Conservation (phyloP, 1,284 basidiomycete species). For the Trichosporon asahii region DNA sequence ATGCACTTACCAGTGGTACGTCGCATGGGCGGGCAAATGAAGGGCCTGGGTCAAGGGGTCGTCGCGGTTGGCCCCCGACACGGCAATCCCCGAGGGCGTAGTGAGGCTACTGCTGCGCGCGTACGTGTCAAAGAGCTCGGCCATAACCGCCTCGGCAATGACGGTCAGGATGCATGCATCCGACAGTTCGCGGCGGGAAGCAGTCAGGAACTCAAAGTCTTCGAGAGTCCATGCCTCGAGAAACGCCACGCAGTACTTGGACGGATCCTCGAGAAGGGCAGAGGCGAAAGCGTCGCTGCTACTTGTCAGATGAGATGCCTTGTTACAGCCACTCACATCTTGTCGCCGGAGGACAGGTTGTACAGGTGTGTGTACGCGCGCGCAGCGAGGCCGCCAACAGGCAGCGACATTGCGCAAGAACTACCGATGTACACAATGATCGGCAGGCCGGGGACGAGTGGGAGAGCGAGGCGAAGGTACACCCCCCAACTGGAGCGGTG, state of each 20-base stretch:
- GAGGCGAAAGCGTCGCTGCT: neutral
- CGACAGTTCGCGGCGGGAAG: neutral
- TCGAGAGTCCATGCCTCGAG: neutral
- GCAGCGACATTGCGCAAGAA: neutral
- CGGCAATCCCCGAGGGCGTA: neutral
- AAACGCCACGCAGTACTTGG: neutral
- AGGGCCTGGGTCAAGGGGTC: neutral
- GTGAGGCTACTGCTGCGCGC: neutral
- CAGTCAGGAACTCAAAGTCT: neutral
- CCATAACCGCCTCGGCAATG: neutral
- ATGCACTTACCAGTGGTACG: neutral
- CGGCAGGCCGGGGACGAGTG: neutral
- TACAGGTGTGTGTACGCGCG: neutral
- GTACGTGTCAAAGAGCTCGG: neutral
- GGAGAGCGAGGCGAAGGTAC: neutral
- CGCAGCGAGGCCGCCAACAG: neutral
- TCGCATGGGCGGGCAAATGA: neutral
- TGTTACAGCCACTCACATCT: neutral
- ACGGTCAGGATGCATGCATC: neutral
- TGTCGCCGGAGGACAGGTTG: neutral
- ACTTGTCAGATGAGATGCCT: neutral
- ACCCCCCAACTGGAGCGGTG: neutral
- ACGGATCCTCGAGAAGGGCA: neutral
- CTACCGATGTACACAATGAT: neutral
- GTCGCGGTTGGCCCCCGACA: neutral